phyloP scores from a whole-genome alignment of 768 basidiomycete species.

The Pulveroboletus sp. region DNA sequence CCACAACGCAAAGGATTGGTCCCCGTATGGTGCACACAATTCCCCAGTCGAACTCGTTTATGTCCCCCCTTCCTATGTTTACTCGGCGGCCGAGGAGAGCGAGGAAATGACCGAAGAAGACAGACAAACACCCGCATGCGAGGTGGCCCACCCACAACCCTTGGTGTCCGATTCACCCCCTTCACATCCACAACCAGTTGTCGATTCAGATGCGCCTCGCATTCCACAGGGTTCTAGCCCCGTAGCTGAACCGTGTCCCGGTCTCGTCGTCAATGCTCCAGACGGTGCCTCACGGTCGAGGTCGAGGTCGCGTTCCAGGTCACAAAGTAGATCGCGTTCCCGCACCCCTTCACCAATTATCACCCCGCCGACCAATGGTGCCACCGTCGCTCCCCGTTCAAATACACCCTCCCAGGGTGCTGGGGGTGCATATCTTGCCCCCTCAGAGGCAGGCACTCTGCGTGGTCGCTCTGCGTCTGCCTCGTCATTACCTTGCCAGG shows the following conservation, averaged over 20 bases:
- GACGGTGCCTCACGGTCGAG: slow-evolving; percentile 34
- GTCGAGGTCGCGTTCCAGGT: slow-evolving; percentile 31
- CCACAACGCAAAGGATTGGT: slow-evolving; percentile 6
- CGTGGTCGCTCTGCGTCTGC: slow-evolving; percentile 33
- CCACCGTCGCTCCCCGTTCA: slow-evolving; percentile 11
- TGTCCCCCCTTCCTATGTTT: slow-evolving; percentile 48
- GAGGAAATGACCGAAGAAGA: slow-evolving; percentile 23
- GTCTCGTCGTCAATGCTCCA: slow-evolving; percentile 36
- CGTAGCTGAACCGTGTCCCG: slow-evolving; percentile 15
- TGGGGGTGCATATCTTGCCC: slow-evolving; percentile 23
- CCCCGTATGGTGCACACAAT: slow-evolving; percentile 33
- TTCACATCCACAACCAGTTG: neutral
- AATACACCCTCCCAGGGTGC: slow-evolving; percentile 11
- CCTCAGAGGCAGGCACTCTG: slow-evolving; percentile 20
- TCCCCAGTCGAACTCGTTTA: slow-evolving; percentile 71
- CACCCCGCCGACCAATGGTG: slow-evolving; percentile 8
- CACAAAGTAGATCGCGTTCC: slow-evolving; percentile 39
- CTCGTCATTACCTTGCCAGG: slow-evolving; percentile 32
- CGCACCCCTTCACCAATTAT: slow-evolving; percentile 45
- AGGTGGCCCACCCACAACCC: slow-evolving; percentile 12
- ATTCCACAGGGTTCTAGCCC: slow-evolving; percentile 18
- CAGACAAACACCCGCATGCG: slow-evolving; percentile 18
- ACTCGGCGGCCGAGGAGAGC: slow-evolving; percentile 13
- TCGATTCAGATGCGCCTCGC: slow-evolving; percentile 15
- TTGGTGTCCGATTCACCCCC: slow-evolving; percentile 7